Percentiles rank a stretch among this genome's conserved stretches.
Conservation (phyloP, 2,329 filamentous ascomycete species). For the Simplicillium aogashimaense region DNA sequence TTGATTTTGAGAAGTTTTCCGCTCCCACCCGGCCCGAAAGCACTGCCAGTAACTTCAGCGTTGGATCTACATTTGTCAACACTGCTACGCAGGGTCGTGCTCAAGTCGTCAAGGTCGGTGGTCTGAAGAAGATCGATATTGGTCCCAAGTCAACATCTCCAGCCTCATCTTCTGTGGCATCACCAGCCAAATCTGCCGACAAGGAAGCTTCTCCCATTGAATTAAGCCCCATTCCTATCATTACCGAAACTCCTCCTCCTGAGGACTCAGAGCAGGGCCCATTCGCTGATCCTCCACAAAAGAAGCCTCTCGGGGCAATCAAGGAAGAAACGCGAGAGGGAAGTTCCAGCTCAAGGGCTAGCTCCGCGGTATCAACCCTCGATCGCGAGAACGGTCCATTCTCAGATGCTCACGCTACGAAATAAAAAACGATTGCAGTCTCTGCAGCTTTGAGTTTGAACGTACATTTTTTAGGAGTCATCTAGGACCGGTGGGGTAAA, state of each 20-base stretch:
- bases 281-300: constrained; percentile 34
- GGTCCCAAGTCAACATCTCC: constrained; percentile 24
- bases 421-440: too few relatives aligned
- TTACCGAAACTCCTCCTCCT: constrained; percentile 34
- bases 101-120: constrained; percentile 50
- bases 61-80: constrained; percentile 60
- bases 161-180: constrained; percentile 2
- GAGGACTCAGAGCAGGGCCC: constrained; percentile 41
- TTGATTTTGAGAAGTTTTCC: constrained; percentile 55
- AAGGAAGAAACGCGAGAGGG: constrained; percentile 25
- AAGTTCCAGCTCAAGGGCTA: too few relatives aligned
- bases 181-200: constrained; percentile 9
- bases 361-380: constrained; percentile 11
- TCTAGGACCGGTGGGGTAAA: too few relatives aligned
- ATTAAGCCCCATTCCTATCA: constrained; percentile 36
- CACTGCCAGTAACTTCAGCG: constrained; percentile 50
- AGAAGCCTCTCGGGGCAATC: constrained; percentile 41
- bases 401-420: constrained; percentile 46
- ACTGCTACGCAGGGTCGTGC: constrained; percentile 48
- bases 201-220: constrained; percentile 18
- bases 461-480: too few relatives aligned
- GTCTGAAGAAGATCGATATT: constrained; percentile 34
- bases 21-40: constrained; percentile 36
- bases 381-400: constrained; percentile 37
- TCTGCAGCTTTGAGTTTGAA: too few relatives aligned